Evolutionary conservation across 495 filamentous ascomycete species (phyloP).

Genomic region (Amphirosellinia nigrospora): DNA sequence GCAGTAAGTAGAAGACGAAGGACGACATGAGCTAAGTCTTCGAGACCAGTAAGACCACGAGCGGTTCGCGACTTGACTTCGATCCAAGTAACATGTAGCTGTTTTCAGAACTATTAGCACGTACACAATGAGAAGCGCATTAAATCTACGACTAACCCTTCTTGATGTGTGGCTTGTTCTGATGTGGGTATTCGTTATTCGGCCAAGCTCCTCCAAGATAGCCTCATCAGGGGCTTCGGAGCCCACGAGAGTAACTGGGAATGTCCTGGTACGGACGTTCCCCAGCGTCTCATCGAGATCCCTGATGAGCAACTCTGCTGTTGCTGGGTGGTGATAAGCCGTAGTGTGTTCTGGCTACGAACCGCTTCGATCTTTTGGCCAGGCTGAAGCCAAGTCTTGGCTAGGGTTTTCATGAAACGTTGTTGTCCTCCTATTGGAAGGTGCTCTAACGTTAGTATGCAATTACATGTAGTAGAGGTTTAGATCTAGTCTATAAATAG

Average conservation of each 20-base stretch:
- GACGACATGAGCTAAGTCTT: slow-evolving; percentile 46
- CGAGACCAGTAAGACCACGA: slow-evolving; percentile 22
- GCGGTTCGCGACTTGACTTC: slow-evolving; percentile 30
- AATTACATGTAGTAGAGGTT: not conserved
- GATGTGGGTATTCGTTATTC: slow-evolving; percentile 51
- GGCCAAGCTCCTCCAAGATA: slow-evolving; percentile 47
- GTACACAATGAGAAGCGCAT: not conserved
- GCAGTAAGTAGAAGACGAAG: slow-evolving; percentile 52
- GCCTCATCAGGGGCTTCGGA: slow-evolving; percentile 29
- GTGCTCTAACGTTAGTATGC: not conserved
- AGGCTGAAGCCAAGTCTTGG: slow-evolving; percentile 34
- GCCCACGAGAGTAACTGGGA: slow-evolving; percentile 29
- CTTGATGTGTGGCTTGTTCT: slow-evolving; percentile 28
- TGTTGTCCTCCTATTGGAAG: slow-evolving; percentile 40
- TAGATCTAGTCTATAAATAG: not conserved
- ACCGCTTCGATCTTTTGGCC: slow-evolving; percentile 45
- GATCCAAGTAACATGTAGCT: slow-evolving; percentile 50
- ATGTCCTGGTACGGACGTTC: not conserved
- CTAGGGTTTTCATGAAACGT: slow-evolving; percentile 40
- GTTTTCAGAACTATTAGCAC: slow-evolving; percentile 26
- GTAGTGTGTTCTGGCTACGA: slow-evolving; percentile 33
- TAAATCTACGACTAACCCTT: slow-evolving; percentile 29
- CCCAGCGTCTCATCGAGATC: slow-evolving; percentile 35
- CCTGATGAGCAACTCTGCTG: slow-evolving; percentile 41
- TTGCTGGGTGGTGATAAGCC: slow-evolving; percentile 43